These are phyloP conservation scores for Cladophialophora chaetospira DNA, from an alignment of 2,329 filamentous ascomycete genomes.

Conservation along the genomic window DNA sequence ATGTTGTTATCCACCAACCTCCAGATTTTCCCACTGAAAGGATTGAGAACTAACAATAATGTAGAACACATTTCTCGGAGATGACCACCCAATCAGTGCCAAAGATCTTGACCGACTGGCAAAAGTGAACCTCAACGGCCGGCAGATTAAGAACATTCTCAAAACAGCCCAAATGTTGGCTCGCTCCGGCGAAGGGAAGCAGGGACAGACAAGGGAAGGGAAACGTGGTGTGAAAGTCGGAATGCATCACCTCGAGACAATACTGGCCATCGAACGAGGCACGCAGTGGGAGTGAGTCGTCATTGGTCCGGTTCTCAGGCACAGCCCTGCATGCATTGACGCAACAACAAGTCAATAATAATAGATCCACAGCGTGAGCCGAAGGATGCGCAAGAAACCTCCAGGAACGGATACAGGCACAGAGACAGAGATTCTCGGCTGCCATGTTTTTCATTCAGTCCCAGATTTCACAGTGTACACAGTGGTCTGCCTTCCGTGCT, in stretches of 20 bases:
- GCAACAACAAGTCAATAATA: background rate
- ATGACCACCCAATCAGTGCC: slow-evolving; percentile 8
- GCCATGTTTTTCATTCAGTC: background rate
- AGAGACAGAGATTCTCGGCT: background rate
- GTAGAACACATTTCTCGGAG: slow-evolving; percentile 24
- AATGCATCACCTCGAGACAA: slow-evolving; percentile 38
- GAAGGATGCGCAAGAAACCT: no score
- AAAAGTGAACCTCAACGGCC: slow-evolving; percentile 34
- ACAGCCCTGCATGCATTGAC: background rate
- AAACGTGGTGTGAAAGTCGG: slow-evolving; percentile 26
- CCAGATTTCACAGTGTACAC: no score
- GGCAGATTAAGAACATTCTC: slow-evolving; percentile 50
- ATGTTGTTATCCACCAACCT: no score
- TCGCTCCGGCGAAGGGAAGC: slow-evolving; percentile 11
- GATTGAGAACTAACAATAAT: no score
- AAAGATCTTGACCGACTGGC: slow-evolving; percentile 23
- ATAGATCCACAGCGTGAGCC: background rate
- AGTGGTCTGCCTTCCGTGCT: no score
- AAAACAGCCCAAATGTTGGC: slow-evolving; percentile 48
- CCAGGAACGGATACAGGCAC: no score
- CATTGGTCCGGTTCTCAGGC: slow-evolving; percentile 1
- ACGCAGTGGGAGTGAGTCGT: slow-evolving; percentile 22
- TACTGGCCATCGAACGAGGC: slow-evolving; percentile 38
- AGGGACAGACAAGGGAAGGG: slow-evolving; percentile 17
- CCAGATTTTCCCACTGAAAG: no score